Percentiles rank a stretch among this genome's conserved stretches.
phyloP scores from a whole-genome alignment of 768 basidiomycete genomes.

The Psilocybe sp. region DNA sequence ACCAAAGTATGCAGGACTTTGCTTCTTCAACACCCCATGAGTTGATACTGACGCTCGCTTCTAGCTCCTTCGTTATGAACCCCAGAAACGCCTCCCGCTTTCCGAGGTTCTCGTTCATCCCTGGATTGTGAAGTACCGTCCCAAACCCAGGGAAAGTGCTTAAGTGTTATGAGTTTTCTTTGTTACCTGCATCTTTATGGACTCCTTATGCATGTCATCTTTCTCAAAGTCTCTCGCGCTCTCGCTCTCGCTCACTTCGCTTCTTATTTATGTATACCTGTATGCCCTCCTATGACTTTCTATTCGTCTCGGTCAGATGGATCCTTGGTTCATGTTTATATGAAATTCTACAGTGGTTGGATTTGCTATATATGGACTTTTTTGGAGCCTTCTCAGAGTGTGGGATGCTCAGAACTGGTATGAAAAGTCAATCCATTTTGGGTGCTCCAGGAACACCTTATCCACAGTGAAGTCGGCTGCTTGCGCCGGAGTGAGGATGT shows the following conservation, averaged over 20 bases:
- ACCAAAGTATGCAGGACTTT: slow-evolving; percentile 51
- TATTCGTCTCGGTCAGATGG: too few relatives aligned
- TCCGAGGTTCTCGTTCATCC: slow-evolving; percentile 76
- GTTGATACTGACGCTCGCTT: neutral
- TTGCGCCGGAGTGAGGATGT: slow-evolving; percentile 39
- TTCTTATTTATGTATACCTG: neutral
- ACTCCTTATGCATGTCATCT: neutral
- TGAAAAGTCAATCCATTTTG: slow-evolving; percentile 53
- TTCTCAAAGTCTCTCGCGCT: neutral
- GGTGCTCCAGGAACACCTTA: slow-evolving; percentile 47
- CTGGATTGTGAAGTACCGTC: slow-evolving; percentile 76
- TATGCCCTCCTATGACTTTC: neutral
- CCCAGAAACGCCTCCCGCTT: slow-evolving; percentile 73
- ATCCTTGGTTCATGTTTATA: neutral
- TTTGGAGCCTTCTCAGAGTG: neutral
- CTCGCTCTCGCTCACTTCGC: neutral
- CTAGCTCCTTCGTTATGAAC: slow-evolving; percentile 83
- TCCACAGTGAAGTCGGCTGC: slow-evolving; percentile 42
- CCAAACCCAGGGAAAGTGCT: slow-evolving; percentile 36
- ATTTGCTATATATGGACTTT: neutral
- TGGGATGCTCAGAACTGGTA: slow-evolving; percentile 33
- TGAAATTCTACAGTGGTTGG: neutral
- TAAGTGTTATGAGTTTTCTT: neutral
- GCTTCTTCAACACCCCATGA: too few relatives aligned
- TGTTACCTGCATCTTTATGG: neutral